These are phyloP conservation scores for Fusarium algeriense DNA, from an alignment of 2,329 filamentous ascomycete species.

Conservation along the genomic window DNA sequence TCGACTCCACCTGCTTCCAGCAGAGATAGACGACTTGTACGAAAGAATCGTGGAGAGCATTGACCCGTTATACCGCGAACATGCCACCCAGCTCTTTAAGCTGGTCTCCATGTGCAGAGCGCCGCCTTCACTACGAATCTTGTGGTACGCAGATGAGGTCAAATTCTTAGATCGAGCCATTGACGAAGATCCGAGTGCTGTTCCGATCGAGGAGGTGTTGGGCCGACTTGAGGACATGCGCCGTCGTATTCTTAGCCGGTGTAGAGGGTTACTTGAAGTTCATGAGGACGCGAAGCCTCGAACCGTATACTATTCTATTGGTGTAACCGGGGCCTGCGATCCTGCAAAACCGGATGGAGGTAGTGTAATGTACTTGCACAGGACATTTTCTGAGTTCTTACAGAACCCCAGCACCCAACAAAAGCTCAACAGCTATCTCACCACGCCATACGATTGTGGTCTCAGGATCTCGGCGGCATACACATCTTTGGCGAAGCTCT, in stretches of 20 bases:
- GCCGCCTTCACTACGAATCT: neutral
- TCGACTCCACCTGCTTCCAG: neutral
- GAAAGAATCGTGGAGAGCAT: neutral
- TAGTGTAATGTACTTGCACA: neutral
- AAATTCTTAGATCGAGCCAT: neutral
- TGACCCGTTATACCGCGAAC: neutral
- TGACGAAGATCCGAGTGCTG: fast-evolving
- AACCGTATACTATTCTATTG: neutral
- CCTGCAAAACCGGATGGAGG: fast-evolving
- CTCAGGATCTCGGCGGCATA: neutral
- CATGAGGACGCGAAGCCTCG: fast-evolving
- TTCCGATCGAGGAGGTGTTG: fast-evolving
- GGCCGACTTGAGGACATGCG: neutral
- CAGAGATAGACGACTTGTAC: neutral
- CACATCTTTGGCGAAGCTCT: neutral
- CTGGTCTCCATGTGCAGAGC: neutral
- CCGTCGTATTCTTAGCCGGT: constrained; percentile 12
- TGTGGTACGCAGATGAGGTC: constrained; percentile 23
- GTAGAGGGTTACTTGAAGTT: constrained; percentile 15
- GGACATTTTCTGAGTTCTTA: neutral
- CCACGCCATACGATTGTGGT: neutral
- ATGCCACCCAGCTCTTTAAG: constrained; percentile 6
- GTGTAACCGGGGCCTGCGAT: neutral
- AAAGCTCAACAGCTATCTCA: neutral
- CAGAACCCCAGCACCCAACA: fast-evolving